Evolutionary conservation across 2,329 filamentous ascomycete species (phyloP), one percentile per base, ranked within the genome.

Genomic region (Monosporascus sp.): DNA sequence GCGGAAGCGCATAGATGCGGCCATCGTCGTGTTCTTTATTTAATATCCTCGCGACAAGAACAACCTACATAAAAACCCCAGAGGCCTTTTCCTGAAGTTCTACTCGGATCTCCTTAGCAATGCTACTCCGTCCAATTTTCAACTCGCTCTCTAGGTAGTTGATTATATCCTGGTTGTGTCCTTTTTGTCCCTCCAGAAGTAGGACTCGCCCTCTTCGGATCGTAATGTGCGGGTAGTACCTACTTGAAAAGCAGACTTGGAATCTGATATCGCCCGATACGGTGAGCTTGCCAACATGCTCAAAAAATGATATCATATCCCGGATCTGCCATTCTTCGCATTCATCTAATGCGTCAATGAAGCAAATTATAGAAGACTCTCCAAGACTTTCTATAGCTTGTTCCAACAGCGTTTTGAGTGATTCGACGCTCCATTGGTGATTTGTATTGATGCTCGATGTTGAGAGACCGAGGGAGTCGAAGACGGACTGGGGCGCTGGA

Each of bases 311-410:
- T 1, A 79, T 60, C 72, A 80, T 77, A 0, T 70, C 65, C 31
- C 66, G 66, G 2, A 74, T 62, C 46, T 79, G 63, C 2, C 61
- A 50, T 48, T 76, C 72, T 6, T 75, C 65, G 52, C 75, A 78
- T 56, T 80, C 78, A 41, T 81, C 77, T 1, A 80, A 64, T 0
- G 77, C 77, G 49, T 66, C 63, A 7, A 66, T 54, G 3, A 64
- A 57, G 25, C 57, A 65, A 41, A 52, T 18, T 18, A 59, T 22
- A 0, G 49, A 46, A 2, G 47, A 50, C 4, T 49, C 3, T 1
- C 51, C 53, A 31, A 65, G 52, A 3, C 22, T 20, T 17, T 38
- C 18, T 0, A 69, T 14, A 9, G 60, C 62, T 17, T 59, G 44
- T 17, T 50, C 47, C 37, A 71, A 55, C 4, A 64, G 31, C 1